A percentile compares a stretch with the other conserved stretches of the same genome.
Evolutionary conservation across 2,329 filamentous ascomycete genomes (phyloP).

Genomic region (Aspergillus sojae): DNA sequence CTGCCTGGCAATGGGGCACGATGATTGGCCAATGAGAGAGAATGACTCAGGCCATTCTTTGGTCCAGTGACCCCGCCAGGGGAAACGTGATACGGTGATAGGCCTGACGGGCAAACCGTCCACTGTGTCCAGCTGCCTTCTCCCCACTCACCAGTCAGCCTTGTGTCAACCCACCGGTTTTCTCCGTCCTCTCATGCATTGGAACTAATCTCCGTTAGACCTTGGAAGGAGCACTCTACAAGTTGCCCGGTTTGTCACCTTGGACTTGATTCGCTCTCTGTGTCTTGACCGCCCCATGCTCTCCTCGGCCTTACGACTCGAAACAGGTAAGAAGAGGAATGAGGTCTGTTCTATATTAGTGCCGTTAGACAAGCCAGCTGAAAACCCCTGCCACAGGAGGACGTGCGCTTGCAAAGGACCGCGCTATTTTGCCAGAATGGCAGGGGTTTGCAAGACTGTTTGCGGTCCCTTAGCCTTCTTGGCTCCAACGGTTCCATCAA

Average conservation of each 20-base stretch:
- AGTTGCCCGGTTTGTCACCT: not conserved
- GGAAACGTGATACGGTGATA: not conserved
- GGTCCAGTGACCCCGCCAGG: slow-evolving; percentile 9
- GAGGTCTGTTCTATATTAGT: not conserved
- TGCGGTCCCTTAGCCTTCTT: not conserved
- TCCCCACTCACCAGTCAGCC: slow-evolving; percentile 1
- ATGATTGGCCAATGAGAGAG: slow-evolving; percentile 12
- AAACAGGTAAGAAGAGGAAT: not conserved
- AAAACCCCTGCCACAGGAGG: slow-evolving; percentile 7
- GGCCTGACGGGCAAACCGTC: not conserved
- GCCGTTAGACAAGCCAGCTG: not conserved
- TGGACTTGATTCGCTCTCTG: slow-evolving; percentile 2
- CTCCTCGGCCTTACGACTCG: slow-evolving; percentile 5
- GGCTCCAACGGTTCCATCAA: slow-evolving; percentile 1
- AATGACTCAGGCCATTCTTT: slow-evolving; percentile 11
- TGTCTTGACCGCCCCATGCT: not conserved
- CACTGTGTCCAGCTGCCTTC: slow-evolving; percentile 3
- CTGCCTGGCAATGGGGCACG: slow-evolving; percentile 10
- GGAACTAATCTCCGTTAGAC: not conserved
- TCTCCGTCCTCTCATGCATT: slow-evolving; percentile 3
- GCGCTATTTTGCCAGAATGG: not conserved
- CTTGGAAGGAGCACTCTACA: not conserved
- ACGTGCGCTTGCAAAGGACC: not conserved
- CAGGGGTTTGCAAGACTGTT: not conserved
- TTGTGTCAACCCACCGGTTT: slow-evolving; percentile 4